Evolutionary conservation across 1,139 yeast genomes (phyloP), one percentile per base, ranked within the genome.

Genomic region (Yamadazyma mexicana): DNA sequence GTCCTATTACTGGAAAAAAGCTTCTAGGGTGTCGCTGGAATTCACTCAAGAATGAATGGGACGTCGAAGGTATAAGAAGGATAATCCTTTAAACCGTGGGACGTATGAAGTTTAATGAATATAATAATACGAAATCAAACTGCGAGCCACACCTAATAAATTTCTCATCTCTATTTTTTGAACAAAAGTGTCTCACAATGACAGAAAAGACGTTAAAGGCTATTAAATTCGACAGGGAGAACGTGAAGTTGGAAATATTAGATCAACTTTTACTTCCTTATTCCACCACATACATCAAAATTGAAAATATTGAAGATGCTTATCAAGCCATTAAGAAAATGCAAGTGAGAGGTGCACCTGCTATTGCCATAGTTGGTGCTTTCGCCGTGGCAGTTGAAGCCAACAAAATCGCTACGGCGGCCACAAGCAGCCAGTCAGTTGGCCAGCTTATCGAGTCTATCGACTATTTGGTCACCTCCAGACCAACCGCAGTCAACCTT

Each of bases 291-390:
- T 92, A 87, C 58, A 68, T 89, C 22, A 59, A 73, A 1, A 77
- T 92, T 43, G 49, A 62, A 25, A 67, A 76, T 22, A 75, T 84
- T 29, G 77, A 77, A 37, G 94, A 84, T 64, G 98, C 95, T 3
- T 88, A 66, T 60, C 71, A 73, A 18, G 95, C 89, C 15, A 92
- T 92, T 59, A 83, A 82, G 58, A 73, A 73, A 45, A 92, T 92
- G 98, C 89, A 87, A 55, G 98, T 94, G 4, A 77, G 98, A 58
- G 98, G 98, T 17, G 98, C 98, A 0, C 98, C 98, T 0, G 98
- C 98, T 2, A 92, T 92, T 56, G 98, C 98, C 43, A 87, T 92
- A 42, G 97, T 92, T 3, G 98, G 96, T 9, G 82, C 91, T 1
- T 74, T 89, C 44, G 77, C 96, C 1, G 75, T 91, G n/a, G 83